These are phyloP conservation scores for Aaosphaeria arxii DNA, from an alignment of 2,329 filamentous ascomycete species.

Conservation along the genomic window DNA sequence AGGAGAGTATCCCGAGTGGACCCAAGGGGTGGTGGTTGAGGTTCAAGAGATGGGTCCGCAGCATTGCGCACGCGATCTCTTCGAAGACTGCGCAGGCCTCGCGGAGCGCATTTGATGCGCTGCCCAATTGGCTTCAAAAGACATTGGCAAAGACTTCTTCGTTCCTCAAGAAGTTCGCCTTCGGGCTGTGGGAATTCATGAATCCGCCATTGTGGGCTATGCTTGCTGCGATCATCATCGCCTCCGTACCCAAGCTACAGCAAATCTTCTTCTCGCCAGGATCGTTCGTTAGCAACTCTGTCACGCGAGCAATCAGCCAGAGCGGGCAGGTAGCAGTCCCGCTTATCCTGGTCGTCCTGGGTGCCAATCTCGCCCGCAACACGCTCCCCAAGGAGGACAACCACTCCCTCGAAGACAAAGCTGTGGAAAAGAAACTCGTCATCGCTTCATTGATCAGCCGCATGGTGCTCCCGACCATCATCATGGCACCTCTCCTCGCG, in stretches of 20 bases:
- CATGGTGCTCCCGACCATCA: slow-evolving; percentile 85
- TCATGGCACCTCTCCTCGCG: slow-evolving; percentile 90
- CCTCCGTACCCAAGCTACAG: slow-evolving; percentile 81
- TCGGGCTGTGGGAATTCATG: slow-evolving; percentile 89
- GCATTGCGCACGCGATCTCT: slow-evolving; percentile 18
- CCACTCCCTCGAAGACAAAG: slow-evolving; percentile 66
- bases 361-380: slow-evolving; percentile 90
- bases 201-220: slow-evolving; percentile 98
- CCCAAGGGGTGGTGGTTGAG: slow-evolving; percentile 34
- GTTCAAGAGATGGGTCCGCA: slow-evolving; percentile 11
- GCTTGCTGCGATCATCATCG: slow-evolving; percentile 85
- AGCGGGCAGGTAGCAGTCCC: slow-evolving; percentile 91
- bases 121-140: slow-evolving; percentile 55
- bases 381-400: slow-evolving; percentile 69
- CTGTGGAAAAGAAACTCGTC: slow-evolving; percentile 71
- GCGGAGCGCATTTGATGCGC: slow-evolving; percentile 42
- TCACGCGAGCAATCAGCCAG: slow-evolving; percentile 81
- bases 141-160: slow-evolving; percentile 43
- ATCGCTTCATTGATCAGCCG: slow-evolving; percentile 81
- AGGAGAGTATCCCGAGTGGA: slow-evolving; percentile 26
- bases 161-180: slow-evolving; percentile 51
- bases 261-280: slow-evolving; percentile 82
- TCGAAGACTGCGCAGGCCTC: slow-evolving; percentile 28
- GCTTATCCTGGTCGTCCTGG: slow-evolving; percentile 89
- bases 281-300: slow-evolving; percentile 88